Conservation (phyloP, 805 yeast genomes). For the Schizosaccharomyces lindneri region DNA sequence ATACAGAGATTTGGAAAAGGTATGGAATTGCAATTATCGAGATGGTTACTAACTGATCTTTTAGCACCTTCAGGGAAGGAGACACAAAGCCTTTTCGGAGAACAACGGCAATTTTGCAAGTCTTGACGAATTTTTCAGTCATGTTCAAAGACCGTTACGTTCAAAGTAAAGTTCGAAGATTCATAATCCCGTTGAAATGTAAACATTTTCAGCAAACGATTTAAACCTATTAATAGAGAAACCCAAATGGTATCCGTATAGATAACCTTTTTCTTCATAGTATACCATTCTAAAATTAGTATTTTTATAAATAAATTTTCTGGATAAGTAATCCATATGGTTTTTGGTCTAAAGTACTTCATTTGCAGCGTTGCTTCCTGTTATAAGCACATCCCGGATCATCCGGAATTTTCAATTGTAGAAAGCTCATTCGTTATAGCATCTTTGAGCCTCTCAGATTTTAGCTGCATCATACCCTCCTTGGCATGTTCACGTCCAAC, state of each 20-base stretch:
- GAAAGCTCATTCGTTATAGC: not conserved
- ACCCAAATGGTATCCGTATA: too few relatives aligned
- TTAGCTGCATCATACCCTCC: conserved; percentile 1
- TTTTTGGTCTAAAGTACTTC: too few relatives aligned
- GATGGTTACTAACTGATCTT: too few relatives aligned
- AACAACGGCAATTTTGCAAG: conserved; percentile 45
- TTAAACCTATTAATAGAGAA: too few relatives aligned
- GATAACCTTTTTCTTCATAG: too few relatives aligned
- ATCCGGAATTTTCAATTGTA: not conserved
- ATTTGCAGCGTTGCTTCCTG: too few relatives aligned
- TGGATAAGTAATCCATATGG: too few relatives aligned
- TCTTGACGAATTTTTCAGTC: conserved; percentile 42
- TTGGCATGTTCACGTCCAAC: not conserved
- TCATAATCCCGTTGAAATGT: too few relatives aligned
- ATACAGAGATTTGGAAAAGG: conserved; percentile 8
- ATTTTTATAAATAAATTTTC: too few relatives aligned
- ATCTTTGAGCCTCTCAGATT: not conserved
- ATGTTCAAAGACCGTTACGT: not conserved
- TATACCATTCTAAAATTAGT: too few relatives aligned
- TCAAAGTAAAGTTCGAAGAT: too few relatives aligned
- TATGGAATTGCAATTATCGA: not conserved
- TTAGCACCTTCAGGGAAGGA: not conserved
- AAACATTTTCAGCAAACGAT: too few relatives aligned
- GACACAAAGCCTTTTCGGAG: conserved; percentile 53
- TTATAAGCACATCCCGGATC: not conserved